Conservation (phyloP, 2,329 filamentous ascomycete species). For the Scortechinia acanthostroma region DNA sequence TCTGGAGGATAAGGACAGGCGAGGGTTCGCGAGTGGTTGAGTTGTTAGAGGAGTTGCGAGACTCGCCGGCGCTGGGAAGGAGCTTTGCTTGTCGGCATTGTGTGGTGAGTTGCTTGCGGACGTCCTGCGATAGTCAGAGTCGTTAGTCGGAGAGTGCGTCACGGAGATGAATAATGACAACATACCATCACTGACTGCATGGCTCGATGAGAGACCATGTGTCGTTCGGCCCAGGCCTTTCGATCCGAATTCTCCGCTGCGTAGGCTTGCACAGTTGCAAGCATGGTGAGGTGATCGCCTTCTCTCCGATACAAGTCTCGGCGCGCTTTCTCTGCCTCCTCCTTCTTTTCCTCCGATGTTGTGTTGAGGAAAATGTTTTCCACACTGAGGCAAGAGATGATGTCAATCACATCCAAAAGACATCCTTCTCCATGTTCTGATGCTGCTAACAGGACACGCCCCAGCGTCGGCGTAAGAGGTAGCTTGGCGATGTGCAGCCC, state of each 20-base stretch:
- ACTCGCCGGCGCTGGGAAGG: conserved; percentile 15
- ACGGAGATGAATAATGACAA: conserved; percentile 5
- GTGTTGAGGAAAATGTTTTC: conserved; percentile 57
- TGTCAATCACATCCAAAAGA: neutral
- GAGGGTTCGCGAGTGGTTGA: conserved; percentile 13
- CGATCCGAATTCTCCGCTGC: conserved; percentile 47
- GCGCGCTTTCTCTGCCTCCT: conserved; percentile 45
- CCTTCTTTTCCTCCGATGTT: conserved; percentile 49
- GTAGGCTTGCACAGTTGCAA: conserved; percentile 52
- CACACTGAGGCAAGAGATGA: conserved; percentile 50
- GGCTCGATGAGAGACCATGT: conserved; percentile 52
- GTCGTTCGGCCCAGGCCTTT: conserved; percentile 49
- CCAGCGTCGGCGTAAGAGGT: conserved; percentile 91
- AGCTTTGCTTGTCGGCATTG: conserved; percentile 41
- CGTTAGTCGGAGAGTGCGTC: neutral
- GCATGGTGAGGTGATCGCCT: conserved; percentile 56
- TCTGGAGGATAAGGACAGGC: conserved; percentile 41
- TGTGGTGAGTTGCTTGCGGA: conserved; percentile 50
- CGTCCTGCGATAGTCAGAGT: conserved; percentile 27
- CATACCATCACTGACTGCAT: conserved; percentile 56
- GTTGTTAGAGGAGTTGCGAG: conserved; percentile 7
- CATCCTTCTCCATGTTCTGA: conserved; percentile 14
- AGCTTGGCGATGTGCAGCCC: conserved; percentile 88
- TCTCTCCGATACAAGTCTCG: conserved; percentile 47
- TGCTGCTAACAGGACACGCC: conserved; percentile 74